These are phyloP conservation scores for Metschnikowia arizonensis DNA, from an alignment of 805 yeast genomes.

Conservation along the genomic window DNA sequence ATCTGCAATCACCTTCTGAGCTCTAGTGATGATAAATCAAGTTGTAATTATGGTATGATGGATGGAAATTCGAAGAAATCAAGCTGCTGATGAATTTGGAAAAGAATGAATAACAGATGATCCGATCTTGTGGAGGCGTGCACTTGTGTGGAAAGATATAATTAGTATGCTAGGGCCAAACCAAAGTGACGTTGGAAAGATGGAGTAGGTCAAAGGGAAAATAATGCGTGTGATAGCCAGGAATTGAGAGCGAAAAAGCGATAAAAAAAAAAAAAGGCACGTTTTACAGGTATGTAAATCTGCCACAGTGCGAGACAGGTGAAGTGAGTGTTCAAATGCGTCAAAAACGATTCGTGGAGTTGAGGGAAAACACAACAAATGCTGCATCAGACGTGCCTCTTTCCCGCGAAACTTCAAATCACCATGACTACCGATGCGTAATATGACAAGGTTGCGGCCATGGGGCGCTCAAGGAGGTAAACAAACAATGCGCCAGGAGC, in stretches of 20 bases:
- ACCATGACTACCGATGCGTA: neutral
- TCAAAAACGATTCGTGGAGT: slow-evolving; percentile 1
- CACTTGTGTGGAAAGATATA: neutral
- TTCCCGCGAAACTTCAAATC: slow-evolving; percentile 1
- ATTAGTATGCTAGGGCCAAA: neutral
- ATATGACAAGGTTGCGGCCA: neutral
- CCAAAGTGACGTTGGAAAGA: slow-evolving; percentile 3
- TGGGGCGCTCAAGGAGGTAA: slow-evolving; percentile 2
- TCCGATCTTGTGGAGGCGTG: neutral
- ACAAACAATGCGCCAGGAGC: slow-evolving; percentile 4
- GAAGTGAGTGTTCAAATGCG: neutral
- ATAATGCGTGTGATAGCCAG: neutral
- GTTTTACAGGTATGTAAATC: neutral
- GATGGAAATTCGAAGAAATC: neutral
- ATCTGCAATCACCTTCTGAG: neutral
- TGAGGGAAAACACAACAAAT: slow-evolving; percentile 2
- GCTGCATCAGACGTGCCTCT: slow-evolving; percentile 1
- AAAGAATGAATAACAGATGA: slow-evolving; percentile 6
- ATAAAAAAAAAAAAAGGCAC: slow-evolving; percentile 5
- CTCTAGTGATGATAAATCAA: neutral
- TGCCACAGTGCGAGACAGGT: slow-evolving; percentile 4
- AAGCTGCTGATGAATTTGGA: slow-evolving; percentile 2
- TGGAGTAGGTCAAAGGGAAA: neutral
- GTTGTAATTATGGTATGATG: neutral
- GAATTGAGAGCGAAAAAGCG: slow-evolving; percentile 2